Percentiles rank a stretch among this genome's conserved stretches.
These are phyloP conservation scores for Metschnikowia lunata DNA, from an alignment of 805 yeast genomes.

Conservation along the genomic window DNA sequence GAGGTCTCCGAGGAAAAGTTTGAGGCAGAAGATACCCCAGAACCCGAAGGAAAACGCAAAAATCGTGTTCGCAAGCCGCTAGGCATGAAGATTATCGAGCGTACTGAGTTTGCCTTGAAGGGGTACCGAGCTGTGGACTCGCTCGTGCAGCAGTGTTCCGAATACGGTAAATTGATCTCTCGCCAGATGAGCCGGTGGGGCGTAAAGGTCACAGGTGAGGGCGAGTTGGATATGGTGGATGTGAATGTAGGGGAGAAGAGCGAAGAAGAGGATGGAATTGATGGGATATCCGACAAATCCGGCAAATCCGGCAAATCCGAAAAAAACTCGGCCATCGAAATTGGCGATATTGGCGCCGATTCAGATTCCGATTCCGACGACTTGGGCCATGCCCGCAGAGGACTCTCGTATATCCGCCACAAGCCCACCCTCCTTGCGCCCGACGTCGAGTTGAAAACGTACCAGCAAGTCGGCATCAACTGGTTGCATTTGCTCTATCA, in stretches of 20 bases:
- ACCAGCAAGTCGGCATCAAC: conserved; percentile 95
- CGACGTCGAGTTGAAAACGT: conserved; percentile 69
- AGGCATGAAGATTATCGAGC: conserved; percentile 73
- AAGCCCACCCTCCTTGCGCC: conserved; percentile 67
- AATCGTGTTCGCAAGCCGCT: conserved; percentile 41
- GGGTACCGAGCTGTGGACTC: conserved; percentile 96
- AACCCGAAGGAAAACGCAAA: conserved; percentile 29
- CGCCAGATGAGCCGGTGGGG: conserved; percentile 84
- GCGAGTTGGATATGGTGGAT: conserved; percentile 65
- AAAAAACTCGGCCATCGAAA: conserved; percentile 22
- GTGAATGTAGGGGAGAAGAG: conserved; percentile 13
- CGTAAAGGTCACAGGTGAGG: conserved; percentile 63
- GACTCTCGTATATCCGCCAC: conserved; percentile 49
- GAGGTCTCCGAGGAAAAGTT: conserved; percentile 58
- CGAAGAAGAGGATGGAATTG: conserved; percentile 27
- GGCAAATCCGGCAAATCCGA: conserved; percentile 10
- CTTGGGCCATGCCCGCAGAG: conserved; percentile 12
- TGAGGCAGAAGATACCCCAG: conserved; percentile 14
- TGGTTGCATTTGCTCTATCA: conserved; percentile 84
- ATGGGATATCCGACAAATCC: conserved; percentile 1
- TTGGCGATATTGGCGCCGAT: conserved; percentile 28
- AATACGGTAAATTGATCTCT: conserved; percentile 67
- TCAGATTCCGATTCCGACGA: conserved; percentile 1
- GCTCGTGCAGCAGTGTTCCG: conserved; percentile 77
- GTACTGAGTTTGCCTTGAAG: conserved; percentile 61